Evolutionary conservation across 2,329 filamentous ascomycete genomes (phyloP), one percentile per base, ranked within the genome.

Genomic region (Nothomitra cinnamomea): DNA sequence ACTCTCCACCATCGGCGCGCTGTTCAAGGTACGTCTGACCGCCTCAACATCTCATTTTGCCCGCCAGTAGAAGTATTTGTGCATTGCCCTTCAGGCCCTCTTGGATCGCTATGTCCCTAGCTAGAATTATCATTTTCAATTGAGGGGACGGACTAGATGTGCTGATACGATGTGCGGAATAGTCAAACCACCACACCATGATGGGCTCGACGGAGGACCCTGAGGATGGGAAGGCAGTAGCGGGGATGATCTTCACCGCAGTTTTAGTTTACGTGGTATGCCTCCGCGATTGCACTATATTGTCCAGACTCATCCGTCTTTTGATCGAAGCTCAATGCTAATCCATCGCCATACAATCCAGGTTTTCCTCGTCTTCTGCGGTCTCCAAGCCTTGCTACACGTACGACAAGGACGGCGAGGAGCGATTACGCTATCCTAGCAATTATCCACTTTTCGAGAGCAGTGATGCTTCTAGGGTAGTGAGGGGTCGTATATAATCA

Each of bases 361-460:
- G 89, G 81, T 76, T 17, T 96, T 96, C 74, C 78, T 95, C 54
- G 75, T 94, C 51, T 95, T 94, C 71, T 96, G 90, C 69, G 85
- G 83, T 55, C 79, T 89, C 60, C 90, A 96, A 68, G 90, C 88
- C 58, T 79, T 85, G 64, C 76, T 95, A 57, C 88, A 96, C 69
- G 70, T 87, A 62, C 82, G 87, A 67, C 83, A 89, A 68, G 87
- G 80, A 69, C 77, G 85, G 67, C 77, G 85, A 65, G 89, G 89
- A 58, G 84, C 87, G 57, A 95, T 95, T 70, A 80, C 84, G 56
- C 73, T 95, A 65, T 76, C 72, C 28, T 32, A 32, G 28, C 28
- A 49, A 35, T 35, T 49, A 22, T n/a, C 21, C 10, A 15, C 43
- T 7, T 45, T 28, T 28, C 10, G 43, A 1, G 21, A 48, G 4